Evolutionary conservation across 2,329 filamentous ascomycete species (phyloP).

Genomic region (Xylaria digitata): DNA sequence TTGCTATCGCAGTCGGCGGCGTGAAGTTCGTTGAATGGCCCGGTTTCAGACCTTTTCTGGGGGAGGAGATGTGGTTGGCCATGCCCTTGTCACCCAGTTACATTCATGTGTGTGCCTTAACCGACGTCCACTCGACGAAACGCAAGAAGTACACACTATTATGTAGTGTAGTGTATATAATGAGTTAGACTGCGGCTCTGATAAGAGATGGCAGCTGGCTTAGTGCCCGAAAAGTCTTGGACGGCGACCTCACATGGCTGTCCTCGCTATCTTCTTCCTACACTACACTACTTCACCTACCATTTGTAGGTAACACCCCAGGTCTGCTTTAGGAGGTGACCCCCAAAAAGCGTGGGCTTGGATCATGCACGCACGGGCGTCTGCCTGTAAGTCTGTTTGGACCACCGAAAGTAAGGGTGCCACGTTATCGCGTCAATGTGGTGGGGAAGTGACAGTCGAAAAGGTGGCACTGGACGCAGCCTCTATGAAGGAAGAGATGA

Average conservation of each 20-base stretch:
- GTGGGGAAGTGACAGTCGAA: slow-evolving; percentile 25
- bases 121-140: slow-evolving; percentile 14
- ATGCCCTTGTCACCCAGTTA: slow-evolving; percentile 12
- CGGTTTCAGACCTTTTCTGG: slow-evolving; percentile 17
- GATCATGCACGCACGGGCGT: slow-evolving; percentile 28
- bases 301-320: slow-evolving; percentile 4
- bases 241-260: slow-evolving; percentile 13
- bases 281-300: slow-evolving; percentile 10
- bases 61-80: slow-evolving; percentile 12
- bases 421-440: slow-evolving; percentile 37
- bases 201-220: slow-evolving; percentile 25
- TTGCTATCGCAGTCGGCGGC: slow-evolving; percentile 1
- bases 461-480: slow-evolving; percentile 26
- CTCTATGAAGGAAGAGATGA: slow-evolving; percentile 21
- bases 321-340: slow-evolving; percentile 21
- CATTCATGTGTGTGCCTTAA: slow-evolving; percentile 6
- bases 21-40: slow-evolving; percentile 21
- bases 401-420: slow-evolving; percentile 28
- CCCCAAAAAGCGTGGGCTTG: slow-evolving; percentile 28
- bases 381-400: slow-evolving; percentile 19
- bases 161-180: slow-evolving; percentile 13
- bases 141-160: background rate
- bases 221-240: slow-evolving; percentile 11
- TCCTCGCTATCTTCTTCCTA: slow-evolving; percentile 22
- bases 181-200: slow-evolving; percentile 27